Evolutionary conservation across 2,329 filamentous ascomycete genomes (phyloP).

Genomic region (Xylaria sp.): DNA sequence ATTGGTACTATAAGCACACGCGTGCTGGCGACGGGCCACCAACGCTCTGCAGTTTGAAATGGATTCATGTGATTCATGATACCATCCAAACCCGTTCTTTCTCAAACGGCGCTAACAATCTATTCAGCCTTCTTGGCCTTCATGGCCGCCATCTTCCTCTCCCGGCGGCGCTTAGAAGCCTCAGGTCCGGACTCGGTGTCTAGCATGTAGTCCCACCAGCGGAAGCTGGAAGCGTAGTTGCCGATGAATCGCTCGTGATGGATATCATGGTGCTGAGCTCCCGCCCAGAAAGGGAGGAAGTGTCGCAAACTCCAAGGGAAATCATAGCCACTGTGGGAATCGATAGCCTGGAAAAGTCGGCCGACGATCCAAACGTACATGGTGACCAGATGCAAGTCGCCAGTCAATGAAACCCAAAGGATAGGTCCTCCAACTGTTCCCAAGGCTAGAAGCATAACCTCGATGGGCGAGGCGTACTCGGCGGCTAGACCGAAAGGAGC

Average conservation of each 20-base stretch:
- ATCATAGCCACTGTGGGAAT: conserved; percentile 96
- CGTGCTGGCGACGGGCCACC: conserved; percentile 2
- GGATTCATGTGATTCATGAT: neutral
- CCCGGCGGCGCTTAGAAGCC: conserved; percentile 81
- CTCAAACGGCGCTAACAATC: conserved; percentile 28
- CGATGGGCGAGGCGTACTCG: conserved; percentile 96
- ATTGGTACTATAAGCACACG: neutral
- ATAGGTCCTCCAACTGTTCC: conserved; percentile 85
- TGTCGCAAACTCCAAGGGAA: conserved; percentile 97
- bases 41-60: conserved; percentile 1
- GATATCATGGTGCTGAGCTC: conserved; percentile 92
- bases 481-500: conserved; percentile 95
- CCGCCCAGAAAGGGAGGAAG: conserved; percentile 97
- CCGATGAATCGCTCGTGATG: conserved; percentile 99
- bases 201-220: conserved; percentile 96
- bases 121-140: conserved; percentile 72
- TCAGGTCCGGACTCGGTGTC: conserved; percentile 93
- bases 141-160: conserved; percentile 72
- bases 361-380: conserved; percentile 97
- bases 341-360: conserved; percentile 95
- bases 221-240: conserved; percentile 97
- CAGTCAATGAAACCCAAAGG: conserved; percentile 80
- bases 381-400: conserved; percentile 90
- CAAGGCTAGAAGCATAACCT: conserved; percentile 91
- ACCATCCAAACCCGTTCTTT: neutral